Percentiles rank a stretch among this genome's conserved stretches.
These are phyloP conservation scores for Scenedesmus sp. DNA, from an alignment of 163 green algal species.

Conservation along the genomic window DNA sequence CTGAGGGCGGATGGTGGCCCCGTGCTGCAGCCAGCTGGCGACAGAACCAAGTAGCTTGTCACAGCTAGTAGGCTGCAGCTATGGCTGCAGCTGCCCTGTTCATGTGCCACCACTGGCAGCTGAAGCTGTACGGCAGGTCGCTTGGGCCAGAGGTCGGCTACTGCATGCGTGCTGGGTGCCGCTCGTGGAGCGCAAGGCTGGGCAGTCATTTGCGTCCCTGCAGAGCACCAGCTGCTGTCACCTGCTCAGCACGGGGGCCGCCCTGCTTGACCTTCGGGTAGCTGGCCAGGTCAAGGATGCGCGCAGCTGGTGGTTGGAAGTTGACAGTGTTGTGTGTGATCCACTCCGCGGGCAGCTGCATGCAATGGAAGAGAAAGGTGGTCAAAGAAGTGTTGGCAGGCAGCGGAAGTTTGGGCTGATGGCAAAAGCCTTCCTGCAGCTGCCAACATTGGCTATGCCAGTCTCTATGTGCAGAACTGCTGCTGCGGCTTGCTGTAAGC, in stretches of 20 bases:
- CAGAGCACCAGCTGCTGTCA: neutral
- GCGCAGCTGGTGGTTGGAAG: neutral
- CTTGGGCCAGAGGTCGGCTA: neutral
- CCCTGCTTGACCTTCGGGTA: neutral
- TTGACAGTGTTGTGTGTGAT: slow-evolving; percentile 14
- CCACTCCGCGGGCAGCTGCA: slow-evolving; percentile 21
- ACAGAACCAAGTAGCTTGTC: too few species aligned
- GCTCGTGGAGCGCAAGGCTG: neutral
- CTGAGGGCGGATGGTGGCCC: too few species aligned
- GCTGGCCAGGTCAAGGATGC: neutral
- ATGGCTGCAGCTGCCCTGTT: too few species aligned
- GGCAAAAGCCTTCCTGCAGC: neutral
- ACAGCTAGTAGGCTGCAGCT: too few species aligned
- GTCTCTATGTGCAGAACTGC: neutral
- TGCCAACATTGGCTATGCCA: neutral
- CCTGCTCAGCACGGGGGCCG: slow-evolving; percentile 13
- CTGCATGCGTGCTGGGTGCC: neutral
- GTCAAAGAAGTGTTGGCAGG: neutral
- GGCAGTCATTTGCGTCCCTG: neutral
- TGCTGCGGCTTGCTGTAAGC: neutral
- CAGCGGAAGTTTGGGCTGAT: neutral
- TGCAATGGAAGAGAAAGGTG: neutral
- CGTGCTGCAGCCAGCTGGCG: too few species aligned
- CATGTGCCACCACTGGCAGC: neutral
- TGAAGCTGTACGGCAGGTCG: neutral